A percentile compares a stretch with the other conserved stretches of the same genome.
Evolutionary conservation across 192 early-diverging fungal species (phyloP).

Genomic region (Coemansia sp.): DNA sequence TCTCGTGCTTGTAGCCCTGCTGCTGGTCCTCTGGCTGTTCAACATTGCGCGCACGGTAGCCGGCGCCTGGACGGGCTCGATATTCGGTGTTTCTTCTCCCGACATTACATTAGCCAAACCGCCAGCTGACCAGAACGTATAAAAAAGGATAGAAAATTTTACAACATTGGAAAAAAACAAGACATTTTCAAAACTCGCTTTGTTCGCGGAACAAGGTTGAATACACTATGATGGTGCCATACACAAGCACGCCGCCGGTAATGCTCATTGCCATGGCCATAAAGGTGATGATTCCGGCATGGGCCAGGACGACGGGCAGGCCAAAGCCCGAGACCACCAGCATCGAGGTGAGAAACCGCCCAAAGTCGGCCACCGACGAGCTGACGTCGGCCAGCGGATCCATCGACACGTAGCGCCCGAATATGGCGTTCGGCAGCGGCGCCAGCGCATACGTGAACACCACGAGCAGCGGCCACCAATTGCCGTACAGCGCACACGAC

Average conservation of each 20-base stretch:
- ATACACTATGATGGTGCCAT: conserved; percentile 75
- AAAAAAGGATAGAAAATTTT: no score
- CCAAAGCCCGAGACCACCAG: conserved; percentile 90
- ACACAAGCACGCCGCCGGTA: conserved; percentile 85
- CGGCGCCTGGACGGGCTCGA: conserved; percentile 26
- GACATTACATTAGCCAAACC: no score
- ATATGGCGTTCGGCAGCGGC: conserved; percentile 86
- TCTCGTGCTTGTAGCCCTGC: conserved; percentile 8
- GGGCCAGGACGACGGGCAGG: conserved; percentile 77
- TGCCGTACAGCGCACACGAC: conserved; percentile 91
- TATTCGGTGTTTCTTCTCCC: no score
- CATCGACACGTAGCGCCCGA: conserved; percentile 64
- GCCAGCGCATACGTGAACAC: conserved; percentile 90
- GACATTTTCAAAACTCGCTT: conserved; percentile 23
- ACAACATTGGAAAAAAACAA: no score
- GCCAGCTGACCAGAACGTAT: not conserved
- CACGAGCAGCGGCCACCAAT: conserved; percentile 94
- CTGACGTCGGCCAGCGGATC: conserved; percentile 67
- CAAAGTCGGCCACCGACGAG: conserved; percentile 60
- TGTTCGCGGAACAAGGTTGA: conserved; percentile 41
- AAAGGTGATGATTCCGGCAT: conserved; percentile 71
- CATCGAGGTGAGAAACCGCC: conserved; percentile 84
- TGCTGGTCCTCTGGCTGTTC: conserved; percentile 30
- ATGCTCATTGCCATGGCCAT: conserved; percentile 90
- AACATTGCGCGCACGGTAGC: conserved; percentile 35